Conservation (phyloP, 108 stramenopile genomes). For the Conticribra weissflogii region DNA sequence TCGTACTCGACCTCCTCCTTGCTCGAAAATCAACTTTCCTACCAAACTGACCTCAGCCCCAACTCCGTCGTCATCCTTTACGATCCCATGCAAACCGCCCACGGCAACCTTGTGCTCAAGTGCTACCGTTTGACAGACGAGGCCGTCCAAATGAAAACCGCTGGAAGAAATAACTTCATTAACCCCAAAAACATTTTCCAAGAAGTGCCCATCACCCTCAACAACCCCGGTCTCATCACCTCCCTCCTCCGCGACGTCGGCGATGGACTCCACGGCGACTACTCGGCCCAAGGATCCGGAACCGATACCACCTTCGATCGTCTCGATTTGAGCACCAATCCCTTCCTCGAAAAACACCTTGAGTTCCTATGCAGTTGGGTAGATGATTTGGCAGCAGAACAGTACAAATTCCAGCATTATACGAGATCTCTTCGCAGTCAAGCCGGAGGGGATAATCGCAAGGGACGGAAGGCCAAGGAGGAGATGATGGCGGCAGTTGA, state of each 20-base stretch:
- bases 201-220: conserved; percentile 90
- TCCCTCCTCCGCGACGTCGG: conserved; percentile 85
- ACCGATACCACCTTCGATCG: conserved; percentile 79
- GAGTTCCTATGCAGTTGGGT: conserved; percentile 95
- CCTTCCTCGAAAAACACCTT: conserved; percentile 95
- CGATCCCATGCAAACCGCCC: conserved; percentile 94
- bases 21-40: conserved; percentile 93
- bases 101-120: conserved; percentile 91
- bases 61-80: conserved; percentile 96
- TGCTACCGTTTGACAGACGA: conserved; percentile 93
- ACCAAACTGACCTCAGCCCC: conserved; percentile 93
- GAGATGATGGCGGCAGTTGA: conserved; percentile 33
- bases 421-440: conserved; percentile 59
- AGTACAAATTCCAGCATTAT: conserved; percentile 88
- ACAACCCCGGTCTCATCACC: conserved; percentile 85
- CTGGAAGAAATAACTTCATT: conserved; percentile 72
- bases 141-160: conserved; percentile 72
- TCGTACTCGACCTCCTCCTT: conserved; percentile 87
- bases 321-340: conserved; percentile 91
- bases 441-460: conserved; percentile 46
- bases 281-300: conserved; percentile 30
- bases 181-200: conserved; percentile 89
- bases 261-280: conserved; percentile 56
- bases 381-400: conserved; percentile 92
- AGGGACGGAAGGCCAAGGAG: conserved; percentile 58